Evolutionary conservation across 179 eudicot genomes (phyloP).

Genomic region (Camellia oleifera): DNA sequence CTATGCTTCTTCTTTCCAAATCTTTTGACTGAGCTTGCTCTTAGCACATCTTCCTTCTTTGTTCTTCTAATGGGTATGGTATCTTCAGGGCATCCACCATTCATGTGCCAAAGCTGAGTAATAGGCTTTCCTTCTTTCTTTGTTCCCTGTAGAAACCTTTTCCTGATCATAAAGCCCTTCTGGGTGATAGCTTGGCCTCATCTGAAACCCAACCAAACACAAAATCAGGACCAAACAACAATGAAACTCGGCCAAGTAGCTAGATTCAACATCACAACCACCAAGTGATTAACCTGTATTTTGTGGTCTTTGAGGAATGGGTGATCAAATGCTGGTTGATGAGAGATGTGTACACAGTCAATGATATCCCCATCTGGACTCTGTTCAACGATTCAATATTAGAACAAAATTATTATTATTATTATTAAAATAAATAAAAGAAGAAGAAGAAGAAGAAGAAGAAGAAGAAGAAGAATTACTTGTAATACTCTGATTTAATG

Average conservation of each 20-base stretch:
- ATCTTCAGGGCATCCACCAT: conserved; percentile 71
- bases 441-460: no score
- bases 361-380: conserved; percentile 97
- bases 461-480: background rate
- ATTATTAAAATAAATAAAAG: no score
- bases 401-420: no score
- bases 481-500: no score
- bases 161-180: conserved; percentile 72
- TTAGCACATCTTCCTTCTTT: conserved; percentile 75
- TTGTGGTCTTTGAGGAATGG: conserved; percentile 96
- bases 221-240: background rate
- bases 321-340: conserved; percentile 95
- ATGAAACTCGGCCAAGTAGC: background rate
- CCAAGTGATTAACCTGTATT: conserved; percentile 56
- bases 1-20: conserved; percentile 86
- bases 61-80: conserved; percentile 93
- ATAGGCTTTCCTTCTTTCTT: conserved; percentile 33
- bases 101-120: conserved; percentile 80
- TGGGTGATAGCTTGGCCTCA: conserved; percentile 89
- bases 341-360: conserved; percentile 84
- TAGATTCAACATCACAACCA: background rate
- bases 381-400: conserved; percentile 39
- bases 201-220: conserved; percentile 31
- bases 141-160: conserved; percentile 36
- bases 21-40: conserved; percentile 85